Conservation (phyloP, 257 asterid genomes). For the Nicotiana tabacum region DNA sequence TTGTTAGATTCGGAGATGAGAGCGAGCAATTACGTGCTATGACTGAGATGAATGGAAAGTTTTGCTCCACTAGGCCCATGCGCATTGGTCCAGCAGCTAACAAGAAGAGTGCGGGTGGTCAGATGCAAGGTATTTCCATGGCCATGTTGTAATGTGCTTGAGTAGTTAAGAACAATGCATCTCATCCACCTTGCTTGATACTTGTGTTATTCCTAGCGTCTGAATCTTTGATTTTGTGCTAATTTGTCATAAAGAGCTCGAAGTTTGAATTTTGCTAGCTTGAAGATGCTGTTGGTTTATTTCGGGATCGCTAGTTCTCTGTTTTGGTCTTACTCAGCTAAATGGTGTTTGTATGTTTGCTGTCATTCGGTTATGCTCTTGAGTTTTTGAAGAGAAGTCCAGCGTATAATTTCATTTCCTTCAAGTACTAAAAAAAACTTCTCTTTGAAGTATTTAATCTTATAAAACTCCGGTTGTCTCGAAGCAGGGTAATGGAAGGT, state of each 20-base stretch:
- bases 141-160: constrained; percentile 1
- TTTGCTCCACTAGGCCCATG: constrained; percentile 84
- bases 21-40: constrained; percentile 74
- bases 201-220: constrained; percentile 18
- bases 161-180: constrained; percentile 11
- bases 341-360: neutral
- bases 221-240: constrained; percentile 16
- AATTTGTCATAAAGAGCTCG: constrained; percentile 25
- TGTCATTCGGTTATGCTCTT: constrained; percentile 34
- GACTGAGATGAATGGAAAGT: constrained; percentile 78
- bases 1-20: constrained; percentile 81
- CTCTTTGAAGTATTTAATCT: constrained; percentile 46
- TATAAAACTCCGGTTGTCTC: constrained; percentile 68
- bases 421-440: constrained; percentile 44
- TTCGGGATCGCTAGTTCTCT: constrained; percentile 24
- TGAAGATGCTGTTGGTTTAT: constrained; percentile 16
- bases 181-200: constrained; percentile 1
- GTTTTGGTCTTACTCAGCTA: neutral
- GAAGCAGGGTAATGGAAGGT: constrained; percentile 81
- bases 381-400: constrained; percentile 37
- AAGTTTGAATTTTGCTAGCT: constrained; percentile 28
- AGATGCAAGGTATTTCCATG: constrained; percentile 47
- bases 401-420: constrained; percentile 44
- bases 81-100: constrained; percentile 84
- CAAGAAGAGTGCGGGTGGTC: constrained; percentile 47